A percentile compares a stretch with the other conserved stretches of the same genome.
These are phyloP conservation scores for Trichoderma hamatum DNA, from an alignment of 2,329 filamentous ascomycete species.

Conservation along the genomic window DNA sequence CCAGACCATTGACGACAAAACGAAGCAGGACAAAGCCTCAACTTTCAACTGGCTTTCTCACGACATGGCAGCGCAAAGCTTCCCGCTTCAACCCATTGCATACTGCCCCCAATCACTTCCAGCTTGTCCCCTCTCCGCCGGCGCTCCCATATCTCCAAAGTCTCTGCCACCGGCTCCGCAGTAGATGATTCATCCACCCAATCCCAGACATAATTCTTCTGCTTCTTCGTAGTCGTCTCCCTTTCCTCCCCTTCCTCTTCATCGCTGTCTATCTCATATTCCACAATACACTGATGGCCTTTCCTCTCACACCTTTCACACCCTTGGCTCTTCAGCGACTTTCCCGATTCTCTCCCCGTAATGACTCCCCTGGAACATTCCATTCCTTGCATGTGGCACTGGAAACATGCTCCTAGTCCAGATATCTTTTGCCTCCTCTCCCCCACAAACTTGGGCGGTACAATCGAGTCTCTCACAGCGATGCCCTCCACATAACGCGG, in stretches of 20 bases:
- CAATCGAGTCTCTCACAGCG: constrained; percentile 31
- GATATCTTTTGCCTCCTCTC: not conserved
- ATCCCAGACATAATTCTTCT: not conserved
- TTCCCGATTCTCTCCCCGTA: constrained; percentile 39
- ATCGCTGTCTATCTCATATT: not conserved
- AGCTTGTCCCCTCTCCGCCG: constrained; percentile 9
- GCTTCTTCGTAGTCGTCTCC: not conserved
- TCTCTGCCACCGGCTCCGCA: not conserved
- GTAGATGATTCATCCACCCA: constrained; percentile 4
- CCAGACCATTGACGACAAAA: not conserved
- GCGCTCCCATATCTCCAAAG: constrained; percentile 14
- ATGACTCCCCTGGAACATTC: constrained; percentile 33
- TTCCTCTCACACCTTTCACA: constrained; percentile 34
- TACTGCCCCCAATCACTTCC: constrained; percentile 8
- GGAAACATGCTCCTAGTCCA: constrained; percentile 30
- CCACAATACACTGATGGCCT: constrained; percentile 34
- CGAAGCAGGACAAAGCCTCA: no score
- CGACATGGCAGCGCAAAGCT: constrained; percentile 13
- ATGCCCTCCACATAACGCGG: constrained; percentile 38
- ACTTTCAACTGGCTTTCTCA: not conserved
- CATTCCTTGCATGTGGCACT: constrained; percentile 32
- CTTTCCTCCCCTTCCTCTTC: not conserved
- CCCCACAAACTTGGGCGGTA: constrained; percentile 30
- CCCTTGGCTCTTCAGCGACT: constrained; percentile 40
- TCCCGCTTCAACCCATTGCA: constrained; percentile 13